Percentiles rank a stretch among this genome's conserved stretches.
These are phyloP conservation scores for Colletotrichum zoysiae DNA, from an alignment of 2,329 filamentous ascomycete species.

Conservation along the genomic window DNA sequence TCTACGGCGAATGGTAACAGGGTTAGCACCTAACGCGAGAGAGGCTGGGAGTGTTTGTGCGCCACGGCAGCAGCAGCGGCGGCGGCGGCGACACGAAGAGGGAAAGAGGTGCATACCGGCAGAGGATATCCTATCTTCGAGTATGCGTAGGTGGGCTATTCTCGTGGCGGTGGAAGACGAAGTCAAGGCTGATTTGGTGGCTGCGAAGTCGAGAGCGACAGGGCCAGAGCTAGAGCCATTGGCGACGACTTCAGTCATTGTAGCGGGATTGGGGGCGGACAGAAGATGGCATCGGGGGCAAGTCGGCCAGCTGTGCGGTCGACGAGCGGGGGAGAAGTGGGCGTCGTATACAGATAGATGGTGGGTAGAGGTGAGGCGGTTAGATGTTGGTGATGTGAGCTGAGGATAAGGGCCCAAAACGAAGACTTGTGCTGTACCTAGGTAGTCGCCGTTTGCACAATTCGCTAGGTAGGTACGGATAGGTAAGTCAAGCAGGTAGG, in stretches of 20 bases:
- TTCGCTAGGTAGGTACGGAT: conserved; percentile 17
- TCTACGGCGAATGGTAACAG: conserved; percentile 50
- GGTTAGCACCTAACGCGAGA: conserved; percentile 23
- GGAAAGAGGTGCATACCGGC: conserved; percentile 59
- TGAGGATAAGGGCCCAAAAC: neutral
- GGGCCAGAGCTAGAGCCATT: conserved; percentile 50
- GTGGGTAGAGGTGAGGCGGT: conserved; percentile 1
- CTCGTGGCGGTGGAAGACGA: conserved; percentile 73
- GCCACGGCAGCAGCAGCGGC: neutral
- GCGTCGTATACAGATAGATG: neutral
- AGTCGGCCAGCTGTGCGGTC: conserved; percentile 31
- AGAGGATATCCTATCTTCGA: conserved; percentile 69
- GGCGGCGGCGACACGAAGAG: neutral
- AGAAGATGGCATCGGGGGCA: conserved; percentile 41
- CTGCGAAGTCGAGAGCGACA: conserved; percentile 62
- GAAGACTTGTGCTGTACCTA: neutral
- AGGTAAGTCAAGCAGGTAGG: neutral
- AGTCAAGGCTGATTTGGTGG: conserved; percentile 63
- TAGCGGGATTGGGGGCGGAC: conserved; percentile 46
- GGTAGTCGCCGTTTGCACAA: conserved; percentile 20
- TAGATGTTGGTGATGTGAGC: neutral
- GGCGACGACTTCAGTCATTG: conserved; percentile 64
- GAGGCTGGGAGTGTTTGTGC: conserved; percentile 5
- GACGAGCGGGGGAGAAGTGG: conserved; percentile 17
- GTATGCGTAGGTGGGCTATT: conserved; percentile 64